phyloP scores from a whole-genome alignment of 2,329 filamentous ascomycete genomes.

The Apiospora malaysiana region DNA sequence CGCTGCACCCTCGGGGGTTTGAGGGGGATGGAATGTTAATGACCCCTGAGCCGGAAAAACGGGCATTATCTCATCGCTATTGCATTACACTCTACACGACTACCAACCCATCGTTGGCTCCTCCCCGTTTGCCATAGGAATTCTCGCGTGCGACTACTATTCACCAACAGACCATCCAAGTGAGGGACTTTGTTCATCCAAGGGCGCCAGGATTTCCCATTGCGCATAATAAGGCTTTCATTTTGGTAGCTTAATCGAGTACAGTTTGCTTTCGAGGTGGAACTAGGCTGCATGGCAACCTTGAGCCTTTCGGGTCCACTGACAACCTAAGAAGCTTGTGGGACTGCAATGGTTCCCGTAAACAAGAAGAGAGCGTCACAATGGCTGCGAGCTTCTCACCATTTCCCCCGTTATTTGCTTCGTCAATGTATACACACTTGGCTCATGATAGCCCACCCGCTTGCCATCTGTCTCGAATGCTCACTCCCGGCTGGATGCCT shows the following conservation, averaged over 20 bases:
- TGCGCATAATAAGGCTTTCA: constrained; percentile 1
- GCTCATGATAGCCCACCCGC: neutral
- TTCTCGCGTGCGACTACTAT: neutral
- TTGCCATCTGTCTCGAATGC: neutral
- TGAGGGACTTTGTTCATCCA: neutral
- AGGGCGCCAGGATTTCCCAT: neutral
- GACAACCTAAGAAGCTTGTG: constrained; percentile 19
- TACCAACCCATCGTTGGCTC: neutral
- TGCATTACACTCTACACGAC: constrained; percentile 5
- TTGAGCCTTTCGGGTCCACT: constrained; percentile 8
- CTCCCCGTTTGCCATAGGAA: neutral
- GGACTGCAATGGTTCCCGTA: constrained; percentile 8
- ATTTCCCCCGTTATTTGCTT: constrained; percentile 17
- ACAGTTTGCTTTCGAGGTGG: constrained; percentile 11
- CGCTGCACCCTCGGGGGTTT: neutral
- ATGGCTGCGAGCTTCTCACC: neutral
- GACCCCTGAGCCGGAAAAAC: constrained; percentile 14
- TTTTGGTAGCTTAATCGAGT: constrained; percentile 13
- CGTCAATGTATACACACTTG: neutral
- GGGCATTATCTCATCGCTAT: constrained; percentile 14
- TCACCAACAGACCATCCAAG: neutral
- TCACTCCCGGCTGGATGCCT: constrained; percentile 17
- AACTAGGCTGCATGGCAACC: constrained; percentile 10
- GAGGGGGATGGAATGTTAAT: constrained; percentile 8
- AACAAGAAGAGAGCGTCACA: constrained; percentile 1